Base-by-base conservation (phyloP, 73 alveolate species). In the Paramecium sonneborni region DNA sequence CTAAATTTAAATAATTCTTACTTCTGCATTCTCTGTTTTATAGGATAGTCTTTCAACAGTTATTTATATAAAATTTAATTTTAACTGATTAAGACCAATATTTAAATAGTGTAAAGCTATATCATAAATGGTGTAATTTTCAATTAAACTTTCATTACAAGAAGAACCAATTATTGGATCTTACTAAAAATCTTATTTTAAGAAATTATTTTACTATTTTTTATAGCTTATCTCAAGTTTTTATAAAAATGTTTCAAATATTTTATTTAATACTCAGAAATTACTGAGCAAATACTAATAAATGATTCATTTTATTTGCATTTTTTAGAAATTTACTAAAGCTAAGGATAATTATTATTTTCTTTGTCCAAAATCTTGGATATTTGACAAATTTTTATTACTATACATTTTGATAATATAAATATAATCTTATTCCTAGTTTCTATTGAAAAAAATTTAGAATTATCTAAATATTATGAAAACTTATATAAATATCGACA, bases 401-500 rank as follows among this genome's bases (percentile, higher is more conserved):
- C 86, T 24, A 70, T 70, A 28, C 39, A 24, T 32, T 70, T 70
- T 9, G 57, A 56, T 38, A 70, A 24, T n/a, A 70, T 24, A 15
- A 70, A 30, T 14, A 70, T 21, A 26, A 34, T 18, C 30, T 70
- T 70, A 70, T 70, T 57, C 24, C 86, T 30, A 6, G 6, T 8
- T 30, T 70, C 86, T 6, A 18, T 12, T 70, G 11, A 70, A 18
- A 70, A 70, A 24, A 10, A 12, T 70, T 70, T 70, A 26, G 44
- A 70, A 26, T 26, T 18, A 6, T 56, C 86, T 32, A 70, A 70
- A 30, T 21, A 15, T 32, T 21, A 34, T 70, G 86, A 70, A 34
- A 70, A 70, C 39, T 70, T 70, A 70, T 21, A 70, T 32, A 70
- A 70, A 30, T 24, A 70, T 70, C 86, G 6, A 34, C 86, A 70